Evolutionary conservation across 345 rosid species (phyloP).

Genomic region (Isatis tinctoria): DNA sequence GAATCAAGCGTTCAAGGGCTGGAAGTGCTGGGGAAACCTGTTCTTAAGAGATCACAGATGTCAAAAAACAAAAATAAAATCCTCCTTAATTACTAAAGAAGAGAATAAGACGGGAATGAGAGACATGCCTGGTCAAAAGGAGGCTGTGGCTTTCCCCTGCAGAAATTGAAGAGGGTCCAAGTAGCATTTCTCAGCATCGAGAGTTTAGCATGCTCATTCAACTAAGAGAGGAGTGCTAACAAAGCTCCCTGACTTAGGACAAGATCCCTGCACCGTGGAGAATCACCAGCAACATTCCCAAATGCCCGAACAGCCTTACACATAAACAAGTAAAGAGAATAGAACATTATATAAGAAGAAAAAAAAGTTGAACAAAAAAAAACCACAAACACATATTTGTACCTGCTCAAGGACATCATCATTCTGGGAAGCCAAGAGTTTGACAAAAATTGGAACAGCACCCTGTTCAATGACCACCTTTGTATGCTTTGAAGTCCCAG

Average conservation of each 20-base stretch:
- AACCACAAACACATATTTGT: constrained; percentile 21
- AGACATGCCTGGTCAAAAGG: constrained; percentile 66
- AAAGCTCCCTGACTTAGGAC: constrained; percentile 33
- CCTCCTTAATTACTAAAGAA: neutral
- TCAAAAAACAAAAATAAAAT: neutral
- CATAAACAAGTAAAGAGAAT: neutral
- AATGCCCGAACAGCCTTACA: constrained; percentile 36
- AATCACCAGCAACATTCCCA: constrained; percentile 40
- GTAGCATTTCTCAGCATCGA: constrained; percentile 39
- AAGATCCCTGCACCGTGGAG: constrained; percentile 37
- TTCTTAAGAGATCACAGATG: neutral
- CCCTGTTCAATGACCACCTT: constrained; percentile 78
- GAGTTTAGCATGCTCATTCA: constrained; percentile 38
- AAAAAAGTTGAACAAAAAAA: neutral
- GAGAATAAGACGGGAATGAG: neutral
- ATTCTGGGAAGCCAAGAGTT: constrained; percentile 58
- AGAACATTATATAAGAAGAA: neutral
- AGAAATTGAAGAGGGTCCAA: constrained; percentile 48
- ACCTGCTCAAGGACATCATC: constrained; percentile 94
- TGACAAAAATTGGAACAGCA: constrained; percentile 71
- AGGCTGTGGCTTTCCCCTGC: constrained; percentile 86
- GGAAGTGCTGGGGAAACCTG: constrained; percentile 95
- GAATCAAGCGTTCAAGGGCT: constrained; percentile 71
- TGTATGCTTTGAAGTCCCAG: constrained; percentile 81
- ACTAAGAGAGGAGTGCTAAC: constrained; percentile 30